Conservation (phyloP, 1,139 yeast genomes). For the Sugiyamaella grinbergsii region DNA sequence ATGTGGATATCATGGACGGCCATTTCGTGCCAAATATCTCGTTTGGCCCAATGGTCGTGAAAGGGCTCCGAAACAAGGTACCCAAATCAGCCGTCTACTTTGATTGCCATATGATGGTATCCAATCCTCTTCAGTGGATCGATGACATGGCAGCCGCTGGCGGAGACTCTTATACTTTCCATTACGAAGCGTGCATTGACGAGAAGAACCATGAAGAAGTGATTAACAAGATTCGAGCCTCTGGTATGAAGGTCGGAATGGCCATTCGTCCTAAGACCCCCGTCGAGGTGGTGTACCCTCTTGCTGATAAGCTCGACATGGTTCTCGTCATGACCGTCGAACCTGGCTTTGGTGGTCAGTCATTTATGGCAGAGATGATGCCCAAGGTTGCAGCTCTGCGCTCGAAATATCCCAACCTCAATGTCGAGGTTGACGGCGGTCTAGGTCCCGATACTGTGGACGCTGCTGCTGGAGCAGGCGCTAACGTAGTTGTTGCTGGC, state of each 20-base stretch:
- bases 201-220: conserved; percentile 76
- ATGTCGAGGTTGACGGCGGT: conserved; percentile 98
- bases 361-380: conserved; percentile 95
- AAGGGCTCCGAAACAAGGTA: conserved; percentile 72
- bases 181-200: conserved; percentile 66
- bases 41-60: conserved; percentile 87
- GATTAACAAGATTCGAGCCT: conserved; percentile 69
- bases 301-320: conserved; percentile 84
- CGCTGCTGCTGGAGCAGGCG: conserved; percentile 90
- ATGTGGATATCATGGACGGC: conserved; percentile 98
- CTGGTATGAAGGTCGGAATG: conserved; percentile 93
- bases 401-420: conserved; percentile 68
- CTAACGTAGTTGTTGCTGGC: conserved; percentile 98
- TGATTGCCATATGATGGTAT: conserved; percentile 99
- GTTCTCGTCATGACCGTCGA: conserved; percentile 97
- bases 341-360: conserved; percentile 99
- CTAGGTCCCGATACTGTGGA: conserved; percentile 81
- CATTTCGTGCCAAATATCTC: conserved; percentile 97
- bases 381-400: conserved; percentile 84
- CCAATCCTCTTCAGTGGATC: conserved; percentile 94
- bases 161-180: conserved; percentile 96
- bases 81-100: conserved; percentile 79
- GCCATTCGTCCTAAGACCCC: conserved; percentile 95
- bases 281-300: conserved; percentile 76
- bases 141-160: conserved; percentile 91